Base-by-base conservation (phyloP, 2,329 filamentous ascomycete genomes). In the Colletotrichum melonis region DNA sequence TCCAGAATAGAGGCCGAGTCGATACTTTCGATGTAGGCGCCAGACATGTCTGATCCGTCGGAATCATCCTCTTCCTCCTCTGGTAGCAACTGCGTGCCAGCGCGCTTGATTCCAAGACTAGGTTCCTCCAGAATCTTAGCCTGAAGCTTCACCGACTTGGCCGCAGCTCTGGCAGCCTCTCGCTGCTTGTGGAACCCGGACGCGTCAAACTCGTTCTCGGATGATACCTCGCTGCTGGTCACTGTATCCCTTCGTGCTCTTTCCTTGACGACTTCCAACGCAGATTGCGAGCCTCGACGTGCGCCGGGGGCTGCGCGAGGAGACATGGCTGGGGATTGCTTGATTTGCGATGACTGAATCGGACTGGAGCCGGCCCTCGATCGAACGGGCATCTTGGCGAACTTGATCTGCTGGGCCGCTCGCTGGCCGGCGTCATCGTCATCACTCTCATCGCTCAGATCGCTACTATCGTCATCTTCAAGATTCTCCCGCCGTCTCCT, bases 381-480 rank as follows among this genome's bases (percentile, higher is more conserved):
- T 35, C 95, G 91, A 56, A 98, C 89, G 1, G 97, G 96, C 94
- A 98, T 96, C 84, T 98, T 98, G 62, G 93, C 92, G 82, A 99
- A 99, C 80, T 96, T 95, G 81, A 98, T 98, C 81, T 97, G 94
- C 80, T 97, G 94, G 2, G 93, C 93, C 57, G 94, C 93, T 67
- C 93, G 83, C 74, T 88, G 86, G 66, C 92, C 90, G 0, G 88
- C 86, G 67, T 94, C 92, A 74, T 91, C 88, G 69, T 94, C 92
- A 63, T 97, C 94, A 77, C 93, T 96, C 77, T 96, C 93, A 78
- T 97, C 94, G 80, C 92, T 95, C 67, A 96, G 84, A 78, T 96
- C 94, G 79, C 93, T 95, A 82, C 94, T 97, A 79, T 96, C 94
- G 71, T 95, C 93, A 78, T 97, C 94, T 76, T 95, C 93, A 85